Base-by-base conservation (phyloP, 768 basidiomycete genomes). In the Trametes cubensis region DNA sequence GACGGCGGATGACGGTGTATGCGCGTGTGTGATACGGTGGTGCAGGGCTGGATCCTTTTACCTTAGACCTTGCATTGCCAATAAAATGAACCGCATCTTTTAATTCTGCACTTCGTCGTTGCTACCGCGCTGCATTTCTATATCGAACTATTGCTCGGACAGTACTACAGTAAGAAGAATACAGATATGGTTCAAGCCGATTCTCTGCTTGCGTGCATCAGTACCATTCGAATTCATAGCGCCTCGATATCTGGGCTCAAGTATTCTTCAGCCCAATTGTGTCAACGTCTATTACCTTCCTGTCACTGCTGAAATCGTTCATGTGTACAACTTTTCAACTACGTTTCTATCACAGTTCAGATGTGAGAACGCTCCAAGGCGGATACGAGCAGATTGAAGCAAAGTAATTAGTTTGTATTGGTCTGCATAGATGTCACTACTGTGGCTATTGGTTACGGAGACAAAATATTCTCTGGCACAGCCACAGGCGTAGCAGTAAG, bases 21-120 rank as follows among this genome's bases (percentile, higher is more conserved):
- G 58, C 58, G 58, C 45, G 51, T 58, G 62, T 59, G 56, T 44
- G 54, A 45, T 21, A 26, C 54, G 58, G 63, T 57, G 59, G 63
- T 64, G 63, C 63, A 60, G 49, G 63, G 58, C 63, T 60, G 63
- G 63, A 60, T 40, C 63, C 58, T 50, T 42, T 48, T 64, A 64
- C 58, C 21, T 56, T 64, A 64, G 58, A 60, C 63, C 59, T 60
- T 64, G 63, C 63, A 60, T 57, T 42, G 17, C 63, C 63, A 56
- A 60, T 64, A 64, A 64, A 64, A 64, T 55, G 58, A 64, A 56
- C 47, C 58, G 63, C 63, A 64, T 63, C 51, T 50, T 55, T 53
- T 61, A 55, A 61, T 61, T 48, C 53, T 48, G 58, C 58, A 51
- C 48, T 53, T 28, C 44, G 41, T 41, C 39, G 21, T 30, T 41